Evolutionary conservation across 441 rosid species (phyloP).

Genomic region (Adansonia rubrostipa): DNA sequence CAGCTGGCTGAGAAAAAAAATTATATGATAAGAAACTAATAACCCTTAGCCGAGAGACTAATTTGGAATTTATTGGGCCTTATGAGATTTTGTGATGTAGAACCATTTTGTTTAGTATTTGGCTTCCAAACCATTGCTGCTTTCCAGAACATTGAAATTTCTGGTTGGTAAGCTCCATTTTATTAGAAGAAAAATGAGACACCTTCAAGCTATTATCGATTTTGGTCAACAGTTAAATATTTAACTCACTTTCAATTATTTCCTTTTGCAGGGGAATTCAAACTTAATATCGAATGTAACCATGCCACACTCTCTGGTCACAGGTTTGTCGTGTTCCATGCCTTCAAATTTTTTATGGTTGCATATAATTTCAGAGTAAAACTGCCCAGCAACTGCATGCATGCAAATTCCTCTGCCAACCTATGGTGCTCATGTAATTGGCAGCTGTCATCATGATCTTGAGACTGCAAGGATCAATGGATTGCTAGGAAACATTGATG

Average conservation of each 20-base stretch:
- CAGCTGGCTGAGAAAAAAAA: background rate
- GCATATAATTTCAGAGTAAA: background rate
- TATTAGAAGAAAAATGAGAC: background rate
- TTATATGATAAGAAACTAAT: background rate
- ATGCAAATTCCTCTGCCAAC: background rate
- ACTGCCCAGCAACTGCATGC: background rate
- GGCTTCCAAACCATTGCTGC: conserved; percentile 16
- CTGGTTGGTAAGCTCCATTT: background rate
- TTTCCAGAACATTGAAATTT: conserved; percentile 3
- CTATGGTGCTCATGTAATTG: conserved; percentile 16
- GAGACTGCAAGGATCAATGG: conserved; percentile 96
- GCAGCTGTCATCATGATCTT: conserved; percentile 96
- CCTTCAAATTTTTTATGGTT: background rate
- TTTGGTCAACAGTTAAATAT: background rate
- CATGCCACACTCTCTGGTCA: conserved; percentile 98
- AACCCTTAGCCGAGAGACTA: background rate
- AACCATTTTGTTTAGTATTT: conserved; percentile 2
- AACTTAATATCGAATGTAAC: conserved; percentile 94
- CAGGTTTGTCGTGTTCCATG: conserved; percentile 47
- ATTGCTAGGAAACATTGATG: conserved; percentile 91
- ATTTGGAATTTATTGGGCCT: background rate
- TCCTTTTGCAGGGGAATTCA: conserved; percentile 64
- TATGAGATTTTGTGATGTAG: background rate
- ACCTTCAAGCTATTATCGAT: background rate
- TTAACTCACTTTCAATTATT: conserved; percentile 2